phyloP scores from a whole-genome alignment of 2,329 filamentous ascomycete genomes.

The Cercospora beticola region DNA sequence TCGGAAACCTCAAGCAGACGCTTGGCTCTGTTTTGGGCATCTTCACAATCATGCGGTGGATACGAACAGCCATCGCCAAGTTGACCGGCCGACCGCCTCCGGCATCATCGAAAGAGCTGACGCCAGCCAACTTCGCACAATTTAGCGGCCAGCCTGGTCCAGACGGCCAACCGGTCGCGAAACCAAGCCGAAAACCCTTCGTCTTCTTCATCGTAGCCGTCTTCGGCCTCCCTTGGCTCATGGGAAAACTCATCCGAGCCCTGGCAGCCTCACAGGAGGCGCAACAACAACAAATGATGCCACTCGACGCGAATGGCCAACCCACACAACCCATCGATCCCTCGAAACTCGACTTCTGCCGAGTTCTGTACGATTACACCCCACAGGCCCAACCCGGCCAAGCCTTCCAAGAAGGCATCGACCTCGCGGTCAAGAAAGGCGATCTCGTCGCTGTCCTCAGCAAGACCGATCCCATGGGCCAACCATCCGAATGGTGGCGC shows the following conservation, averaged over 20 bases:
- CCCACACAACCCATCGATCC: constrained; percentile 66
- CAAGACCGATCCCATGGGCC: constrained; percentile 89
- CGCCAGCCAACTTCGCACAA: constrained; percentile 83
- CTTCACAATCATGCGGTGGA: constrained; percentile 93
- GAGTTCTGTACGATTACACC: constrained; percentile 88
- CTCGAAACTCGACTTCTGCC: constrained; percentile 92
- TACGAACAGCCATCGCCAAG: constrained; percentile 86
- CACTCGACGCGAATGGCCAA: constrained; percentile 46
- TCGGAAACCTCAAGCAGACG: constrained; percentile 88
- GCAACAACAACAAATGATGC: constrained; percentile 63
- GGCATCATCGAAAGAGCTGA: constrained; percentile 81
- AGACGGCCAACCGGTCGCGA: constrained; percentile 64
- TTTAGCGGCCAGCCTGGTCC: constrained; percentile 69
- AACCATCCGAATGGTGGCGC: constrained; percentile 94
- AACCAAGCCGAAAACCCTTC: constrained; percentile 90
- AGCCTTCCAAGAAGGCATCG: constrained; percentile 62
- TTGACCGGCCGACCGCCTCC: constrained; percentile 88
- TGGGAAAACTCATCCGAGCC: constrained; percentile 90
- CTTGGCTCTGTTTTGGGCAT: constrained; percentile 92
- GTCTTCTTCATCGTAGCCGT: constrained; percentile 93
- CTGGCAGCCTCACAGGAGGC: constrained; percentile 83
- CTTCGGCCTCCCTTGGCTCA: constrained; percentile 92
- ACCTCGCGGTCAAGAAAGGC: constrained; percentile 89
- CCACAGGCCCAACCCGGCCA: constrained; percentile 63
- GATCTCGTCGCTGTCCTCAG: constrained; percentile 91